These are phyloP conservation scores for Chionographis japonica DNA, from an alignment of 106 monocot genomes.

Conservation along the genomic window DNA sequence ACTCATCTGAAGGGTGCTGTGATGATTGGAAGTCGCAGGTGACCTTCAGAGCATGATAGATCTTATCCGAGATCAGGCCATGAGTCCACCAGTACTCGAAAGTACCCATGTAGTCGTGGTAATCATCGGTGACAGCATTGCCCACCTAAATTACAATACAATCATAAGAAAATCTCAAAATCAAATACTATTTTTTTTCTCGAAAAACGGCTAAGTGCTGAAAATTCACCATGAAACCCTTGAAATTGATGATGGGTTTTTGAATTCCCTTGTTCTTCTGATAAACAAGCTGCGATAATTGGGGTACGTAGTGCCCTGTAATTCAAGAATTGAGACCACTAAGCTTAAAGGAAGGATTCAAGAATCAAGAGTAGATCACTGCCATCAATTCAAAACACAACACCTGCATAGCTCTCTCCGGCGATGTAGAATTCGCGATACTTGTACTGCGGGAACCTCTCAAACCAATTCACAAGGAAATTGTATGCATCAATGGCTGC, in stretches of 20 bases:
- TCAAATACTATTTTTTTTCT: not conserved
- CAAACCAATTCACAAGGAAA: conserved; percentile 79
- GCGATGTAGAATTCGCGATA: conserved; percentile 71
- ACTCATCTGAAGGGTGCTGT: conserved; percentile 46
- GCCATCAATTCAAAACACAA: not conserved
- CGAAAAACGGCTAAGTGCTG: not conserved
- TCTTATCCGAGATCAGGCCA: conserved; percentile 70
- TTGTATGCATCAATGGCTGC: conserved; percentile 59
- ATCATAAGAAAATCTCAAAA: not conserved
- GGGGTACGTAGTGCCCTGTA: conserved; percentile 94
- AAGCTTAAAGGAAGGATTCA: not conserved
- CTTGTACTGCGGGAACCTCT: conserved; percentile 86
- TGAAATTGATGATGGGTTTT: conserved; percentile 72
- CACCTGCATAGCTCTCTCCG: conserved; percentile 91
- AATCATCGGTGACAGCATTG: conserved; percentile 81
- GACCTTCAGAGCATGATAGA: conserved; percentile 40
- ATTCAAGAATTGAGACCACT: not conserved
- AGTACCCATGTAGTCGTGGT: conserved; percentile 68
- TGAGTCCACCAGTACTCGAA: conserved; percentile 99
- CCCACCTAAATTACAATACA: conserved; percentile 45
- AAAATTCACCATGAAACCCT: conserved; percentile 83
- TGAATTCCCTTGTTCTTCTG: conserved; percentile 50
- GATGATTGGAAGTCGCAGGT: conserved; percentile 33
- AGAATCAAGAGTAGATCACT: not conserved
- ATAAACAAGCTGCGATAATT: conserved; percentile 76